Evolutionary conservation across 1,284 basidiomycete species (phyloP).

Genomic region (Kwoniella shivajii): DNA sequence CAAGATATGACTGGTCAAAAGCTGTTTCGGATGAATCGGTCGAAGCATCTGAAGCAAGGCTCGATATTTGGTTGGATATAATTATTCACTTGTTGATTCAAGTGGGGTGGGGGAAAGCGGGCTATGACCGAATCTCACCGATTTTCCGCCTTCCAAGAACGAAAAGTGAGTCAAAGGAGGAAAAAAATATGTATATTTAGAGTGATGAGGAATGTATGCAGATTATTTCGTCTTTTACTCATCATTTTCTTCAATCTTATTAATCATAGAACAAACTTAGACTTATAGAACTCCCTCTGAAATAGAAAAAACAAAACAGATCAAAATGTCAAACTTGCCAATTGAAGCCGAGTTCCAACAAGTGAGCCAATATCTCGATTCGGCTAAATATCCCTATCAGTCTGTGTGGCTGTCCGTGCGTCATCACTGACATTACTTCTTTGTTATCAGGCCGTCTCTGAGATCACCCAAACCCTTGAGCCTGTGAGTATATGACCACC

Average conservation of each 20-base stretch:
- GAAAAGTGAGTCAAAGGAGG: not conserved
- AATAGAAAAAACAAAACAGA: not conserved
- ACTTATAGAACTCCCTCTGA: not conserved
- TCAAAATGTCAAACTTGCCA: constrained; percentile 54
- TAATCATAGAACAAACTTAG: not conserved
- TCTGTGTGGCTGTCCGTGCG: not conserved
- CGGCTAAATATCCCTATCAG: not conserved
- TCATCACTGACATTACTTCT: not conserved
- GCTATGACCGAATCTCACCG: too few relatives aligned
- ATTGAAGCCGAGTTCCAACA: constrained; percentile 64
- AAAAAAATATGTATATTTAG: constrained; percentile 1
- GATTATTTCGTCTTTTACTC: not conserved
- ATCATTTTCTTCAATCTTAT: not conserved
- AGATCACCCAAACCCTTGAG: constrained; percentile 67
- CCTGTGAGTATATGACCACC: constrained; percentile 44
- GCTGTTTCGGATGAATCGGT: constrained; percentile 7
- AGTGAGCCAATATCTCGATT: constrained; percentile 38
- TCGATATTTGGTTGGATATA: not conserved
- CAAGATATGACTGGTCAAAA: not conserved
- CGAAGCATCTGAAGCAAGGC: not conserved
- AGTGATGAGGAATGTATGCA: not conserved
- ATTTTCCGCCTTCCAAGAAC: too few relatives aligned
- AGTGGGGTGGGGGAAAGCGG: too few relatives aligned
- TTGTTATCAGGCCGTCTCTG: constrained; percentile 59
- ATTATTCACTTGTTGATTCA: too few relatives aligned